Evolutionary conservation across 176 grass and related monocot genomes (phyloP).

Genomic region (Cocos nucifera): DNA sequence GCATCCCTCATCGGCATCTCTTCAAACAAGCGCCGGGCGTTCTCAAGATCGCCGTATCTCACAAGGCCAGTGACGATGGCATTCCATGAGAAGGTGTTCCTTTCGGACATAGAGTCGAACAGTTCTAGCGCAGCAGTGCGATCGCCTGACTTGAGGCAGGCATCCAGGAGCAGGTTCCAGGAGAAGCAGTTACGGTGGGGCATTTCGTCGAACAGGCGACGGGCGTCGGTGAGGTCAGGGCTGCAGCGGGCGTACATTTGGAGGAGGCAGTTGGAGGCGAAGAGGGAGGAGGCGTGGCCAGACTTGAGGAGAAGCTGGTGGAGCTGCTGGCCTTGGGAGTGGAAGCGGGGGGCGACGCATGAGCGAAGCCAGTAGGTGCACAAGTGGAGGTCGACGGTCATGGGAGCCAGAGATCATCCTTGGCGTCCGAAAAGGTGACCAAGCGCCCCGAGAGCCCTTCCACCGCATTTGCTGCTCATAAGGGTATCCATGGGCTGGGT

Average conservation of each 20-base stretch:
- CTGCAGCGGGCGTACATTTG: conserved; percentile 40
- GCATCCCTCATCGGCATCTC: conserved; percentile 44
- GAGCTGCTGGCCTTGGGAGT: conserved; percentile 32
- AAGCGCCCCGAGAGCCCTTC: too few species aligned
- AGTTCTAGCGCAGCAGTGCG: conserved; percentile 19
- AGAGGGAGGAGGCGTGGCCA: conserved; percentile 35
- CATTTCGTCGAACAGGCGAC: conserved; percentile 49
- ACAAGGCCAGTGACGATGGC: conserved; percentile 29
- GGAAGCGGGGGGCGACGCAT: conserved; percentile 13
- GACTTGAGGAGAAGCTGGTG: conserved; percentile 64
- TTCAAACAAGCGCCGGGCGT: conserved; percentile 24
- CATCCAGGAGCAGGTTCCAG: conserved; percentile 41
- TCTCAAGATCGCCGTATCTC: conserved; percentile 27
- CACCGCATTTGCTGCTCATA: too few species aligned
- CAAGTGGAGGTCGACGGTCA: conserved; percentile 22
- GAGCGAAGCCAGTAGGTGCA: conserved; percentile 41
- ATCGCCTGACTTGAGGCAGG: conserved; percentile 28
- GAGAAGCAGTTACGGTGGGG: conserved; percentile 38
- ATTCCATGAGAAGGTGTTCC: conserved; percentile 57
- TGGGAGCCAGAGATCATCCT: conserved; percentile 17
- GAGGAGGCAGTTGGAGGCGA: conserved; percentile 44
- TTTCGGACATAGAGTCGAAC: conserved; percentile 49
- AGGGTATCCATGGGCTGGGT: too few species aligned
- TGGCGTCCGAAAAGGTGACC: too few species aligned
- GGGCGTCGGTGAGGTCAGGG: conserved; percentile 18